Evolutionary conservation across 306 rosid genomes (phyloP).

Genomic region (Vicia faba): DNA sequence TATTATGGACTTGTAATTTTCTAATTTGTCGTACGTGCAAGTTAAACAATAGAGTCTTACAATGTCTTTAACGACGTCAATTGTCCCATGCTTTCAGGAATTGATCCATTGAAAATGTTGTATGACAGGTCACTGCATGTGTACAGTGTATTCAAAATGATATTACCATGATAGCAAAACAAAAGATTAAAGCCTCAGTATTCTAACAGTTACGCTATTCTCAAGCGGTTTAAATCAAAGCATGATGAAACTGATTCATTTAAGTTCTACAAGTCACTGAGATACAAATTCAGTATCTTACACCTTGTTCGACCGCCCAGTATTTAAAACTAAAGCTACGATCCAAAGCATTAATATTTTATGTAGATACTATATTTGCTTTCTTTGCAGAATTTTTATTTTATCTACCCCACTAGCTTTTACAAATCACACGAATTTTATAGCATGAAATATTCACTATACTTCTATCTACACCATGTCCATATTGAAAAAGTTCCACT

Average conservation of each 20-base stretch:
- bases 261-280: conserved; percentile 20
- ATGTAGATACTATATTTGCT: neutral
- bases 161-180: conserved; percentile 30
- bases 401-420: neutral
- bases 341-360: neutral
- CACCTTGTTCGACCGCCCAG: neutral
- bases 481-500: neutral
- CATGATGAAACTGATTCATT: conserved; percentile 13
- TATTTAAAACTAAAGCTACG: neutral
- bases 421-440: conserved; percentile 16
- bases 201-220: conserved; percentile 15
- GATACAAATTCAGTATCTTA: conserved; percentile 12
- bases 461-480: neutral
- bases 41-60: conserved; percentile 56
- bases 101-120: conserved; percentile 82
- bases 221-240: conserved; percentile 19
- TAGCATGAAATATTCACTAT: conserved; percentile 10
- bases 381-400: neutral
- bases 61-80: conserved; percentile 63
- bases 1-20: conserved; percentile 28
- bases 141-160: conserved; percentile 39
- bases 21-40: conserved; percentile 18
- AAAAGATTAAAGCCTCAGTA: conserved; percentile 20
- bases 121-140: conserved; percentile 82
- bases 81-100: conserved; percentile 92